phyloP scores from a whole-genome alignment of 139 green algal genomes.

The Picochlorum sp. region DNA sequence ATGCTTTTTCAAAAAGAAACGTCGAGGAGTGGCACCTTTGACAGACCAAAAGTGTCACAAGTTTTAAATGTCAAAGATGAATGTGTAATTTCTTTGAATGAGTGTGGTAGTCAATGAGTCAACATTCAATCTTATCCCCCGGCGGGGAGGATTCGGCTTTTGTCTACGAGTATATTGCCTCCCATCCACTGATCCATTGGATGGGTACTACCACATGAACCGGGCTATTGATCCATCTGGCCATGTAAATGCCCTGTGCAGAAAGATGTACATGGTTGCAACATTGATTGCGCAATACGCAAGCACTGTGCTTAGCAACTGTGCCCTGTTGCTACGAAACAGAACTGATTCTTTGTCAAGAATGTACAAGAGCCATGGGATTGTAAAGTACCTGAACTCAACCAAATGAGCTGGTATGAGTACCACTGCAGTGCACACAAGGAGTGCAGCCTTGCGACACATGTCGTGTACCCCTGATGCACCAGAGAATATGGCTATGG shows the following conservation, averaged over 20 bases:
- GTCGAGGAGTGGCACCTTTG: too few species aligned
- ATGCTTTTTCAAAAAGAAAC: too few species aligned
- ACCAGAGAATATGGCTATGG: too few species aligned
- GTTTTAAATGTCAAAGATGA: background rate
- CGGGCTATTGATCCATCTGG: slow-evolving; percentile 57
- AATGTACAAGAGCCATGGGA: slow-evolving; percentile 40
- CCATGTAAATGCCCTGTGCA: slow-evolving; percentile 57
- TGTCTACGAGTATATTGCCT: too few species aligned
- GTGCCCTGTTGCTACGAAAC: background rate
- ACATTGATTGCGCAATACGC: slow-evolving; percentile 41
- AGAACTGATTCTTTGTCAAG: slow-evolving; percentile 39
- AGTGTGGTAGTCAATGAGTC: too few species aligned
- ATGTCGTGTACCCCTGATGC: too few species aligned
- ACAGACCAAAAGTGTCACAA: too few species aligned
- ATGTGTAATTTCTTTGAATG: too few species aligned
- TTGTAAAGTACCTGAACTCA: slow-evolving; percentile 86
- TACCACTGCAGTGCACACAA: slow-evolving; percentile 20
- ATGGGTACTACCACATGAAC: slow-evolving; percentile 81
- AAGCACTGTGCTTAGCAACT: slow-evolving; percentile 1
- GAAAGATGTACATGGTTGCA: slow-evolving; percentile 62
- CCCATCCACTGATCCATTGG: too few species aligned
- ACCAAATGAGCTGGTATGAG: slow-evolving; percentile 76
- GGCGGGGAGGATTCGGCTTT: too few species aligned
- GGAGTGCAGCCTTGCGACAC: slow-evolving; percentile 1
- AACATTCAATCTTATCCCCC: too few species aligned